Percentiles rank a stretch among this genome's conserved stretches.
Evolutionary conservation across 2,329 filamentous ascomycete species (phyloP).

Genomic region (Pestalotiopsis sp.): DNA sequence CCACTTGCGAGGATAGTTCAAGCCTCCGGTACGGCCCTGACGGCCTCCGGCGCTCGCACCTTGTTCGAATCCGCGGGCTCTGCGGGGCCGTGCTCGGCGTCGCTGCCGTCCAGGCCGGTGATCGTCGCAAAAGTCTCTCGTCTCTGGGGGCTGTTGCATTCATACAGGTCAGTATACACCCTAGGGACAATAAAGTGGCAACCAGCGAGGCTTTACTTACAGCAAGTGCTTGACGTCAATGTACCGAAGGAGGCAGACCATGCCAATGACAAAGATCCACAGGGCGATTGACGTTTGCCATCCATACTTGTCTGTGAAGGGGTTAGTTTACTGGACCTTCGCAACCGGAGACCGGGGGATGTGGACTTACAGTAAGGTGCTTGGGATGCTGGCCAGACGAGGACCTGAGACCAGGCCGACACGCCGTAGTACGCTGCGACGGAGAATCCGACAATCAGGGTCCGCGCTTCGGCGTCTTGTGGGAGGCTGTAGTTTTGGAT

Average conservation of each 20-base stretch:
- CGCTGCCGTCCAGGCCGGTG: neutral
- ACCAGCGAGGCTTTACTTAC: slow-evolving; percentile 14
- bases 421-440: slow-evolving; percentile 53
- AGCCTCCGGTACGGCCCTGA: slow-evolving; percentile 3
- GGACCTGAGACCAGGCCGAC: slow-evolving; percentile 52
- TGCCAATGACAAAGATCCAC: slow-evolving; percentile 44
- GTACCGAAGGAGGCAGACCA: slow-evolving; percentile 44
- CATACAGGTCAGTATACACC: too few relatives aligned
- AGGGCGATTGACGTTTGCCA: slow-evolving; percentile 49
- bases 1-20: neutral
- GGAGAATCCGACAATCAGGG: slow-evolving; percentile 49
- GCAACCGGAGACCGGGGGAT: too few relatives aligned
- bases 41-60: neutral
- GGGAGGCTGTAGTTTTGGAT: slow-evolving; percentile 29
- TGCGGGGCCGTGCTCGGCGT: neutral
- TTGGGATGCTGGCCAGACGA: slow-evolving; percentile 53
- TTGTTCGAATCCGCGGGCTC: neutral
- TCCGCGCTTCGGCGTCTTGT: slow-evolving; percentile 50
- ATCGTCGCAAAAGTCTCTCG: neutral
- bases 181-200: neutral
- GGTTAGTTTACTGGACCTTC: slow-evolving; percentile 3
- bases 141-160: slow-evolving; percentile 7
- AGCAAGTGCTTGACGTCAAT: slow-evolving; percentile 44
- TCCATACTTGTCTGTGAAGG: slow-evolving; percentile 39
- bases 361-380: slow-evolving; percentile 48